Base-by-base conservation (phyloP, 208 protist genomes). In the Acanthamoeba rhysodes region DNA sequence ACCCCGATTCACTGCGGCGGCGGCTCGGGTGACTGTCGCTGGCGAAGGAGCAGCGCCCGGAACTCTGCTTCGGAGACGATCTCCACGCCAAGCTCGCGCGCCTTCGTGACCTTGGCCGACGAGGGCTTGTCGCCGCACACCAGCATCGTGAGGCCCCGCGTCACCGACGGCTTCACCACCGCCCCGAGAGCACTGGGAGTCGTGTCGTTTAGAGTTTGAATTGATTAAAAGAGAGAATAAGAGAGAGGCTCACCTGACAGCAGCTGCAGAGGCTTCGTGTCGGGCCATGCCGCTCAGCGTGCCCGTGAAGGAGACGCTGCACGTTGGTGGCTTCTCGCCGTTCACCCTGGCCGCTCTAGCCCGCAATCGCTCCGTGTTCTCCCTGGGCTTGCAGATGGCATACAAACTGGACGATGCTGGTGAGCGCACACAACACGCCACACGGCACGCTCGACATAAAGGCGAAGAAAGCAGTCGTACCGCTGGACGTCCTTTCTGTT, bases 51-150 rank as follows among this genome's bases (percentile, higher is more conserved):
- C 55, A 91, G 87, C 32, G 87, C 55, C 0, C 27, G 53, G 48
- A 93, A 93, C n/a, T 93, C 3, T 24, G 29, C 62, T 20, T 76
- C 64, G 41, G 59, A 34, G 32, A 68, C 20, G 10, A 93, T 50
- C 41, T 27, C 12, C 14, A 53, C 45, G 53, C 87, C 87, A 9
- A 93, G 34, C 62, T 70, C 32, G 24, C 41, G 55, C 62, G 87
- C 87, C 62, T 50, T 34, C 18, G 4, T 4, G 41, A 93, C 32
- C 64, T 93, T 93, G 87, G 87, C 53, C 24, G 87, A 18, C 37
- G 87, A 93, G 37, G 87, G 87, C 62, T 48, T 50, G 62, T 55
- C 62, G 62, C 87, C 87, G 37, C 87, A 93, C 37, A 93, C 87
- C 37, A 93, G 87, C 87, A 93, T 45, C 18, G 34, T 20, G 32